A percentile compares a stretch with the other conserved stretches of the same genome.
These are phyloP conservation scores for Candida peoriensis DNA, from an alignment of 805 yeast species.

Conservation along the genomic window DNA sequence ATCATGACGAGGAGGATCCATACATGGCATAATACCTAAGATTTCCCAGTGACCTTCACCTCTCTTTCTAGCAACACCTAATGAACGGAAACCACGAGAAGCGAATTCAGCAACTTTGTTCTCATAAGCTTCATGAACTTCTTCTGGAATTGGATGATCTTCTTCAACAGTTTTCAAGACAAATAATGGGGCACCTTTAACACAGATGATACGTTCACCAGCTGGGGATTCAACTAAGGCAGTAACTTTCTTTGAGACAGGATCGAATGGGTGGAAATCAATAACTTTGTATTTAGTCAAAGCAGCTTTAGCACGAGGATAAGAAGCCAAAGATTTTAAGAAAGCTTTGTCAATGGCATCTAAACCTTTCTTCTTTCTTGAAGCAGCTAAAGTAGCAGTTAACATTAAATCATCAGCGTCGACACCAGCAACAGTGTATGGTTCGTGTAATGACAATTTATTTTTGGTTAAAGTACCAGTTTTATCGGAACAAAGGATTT, in stretches of 20 bases:
- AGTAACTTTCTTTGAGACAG: slow-evolving; percentile 94
- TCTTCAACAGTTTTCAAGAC: slow-evolving; percentile 95
- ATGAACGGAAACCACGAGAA: slow-evolving; percentile 96
- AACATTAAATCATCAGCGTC: slow-evolving; percentile 94
- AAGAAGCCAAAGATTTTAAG: slow-evolving; percentile 79
- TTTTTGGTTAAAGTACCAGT: slow-evolving; percentile 98
- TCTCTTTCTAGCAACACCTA: slow-evolving; percentile 98
- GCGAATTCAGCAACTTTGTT: slow-evolving; percentile 97
- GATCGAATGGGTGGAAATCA: slow-evolving; percentile 97
- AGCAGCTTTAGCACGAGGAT: slow-evolving; percentile 92
- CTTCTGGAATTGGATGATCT: slow-evolving; percentile 95
- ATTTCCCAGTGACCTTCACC: slow-evolving; percentile 99
- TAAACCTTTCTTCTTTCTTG: slow-evolving; percentile 96
- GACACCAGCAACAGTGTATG: slow-evolving; percentile 97
- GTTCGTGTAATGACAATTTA: slow-evolving; percentile 93
- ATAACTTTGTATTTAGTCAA: slow-evolving; percentile 90
- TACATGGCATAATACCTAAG: slow-evolving; percentile 96
- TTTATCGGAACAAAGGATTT: slow-evolving; percentile 95
- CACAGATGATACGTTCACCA: slow-evolving; percentile 93
- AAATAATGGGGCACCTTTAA: slow-evolving; percentile 97
- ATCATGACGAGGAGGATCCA: slow-evolving; percentile 99
- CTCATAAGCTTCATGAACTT: slow-evolving; percentile 89
- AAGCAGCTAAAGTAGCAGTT: slow-evolving; percentile 96
- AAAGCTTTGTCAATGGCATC: slow-evolving; percentile 97
- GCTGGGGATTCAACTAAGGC: slow-evolving; percentile 94